Conservation (phyloP, 2,329 filamentous ascomycete species). For the Biscogniauxia mediterranea region DNA sequence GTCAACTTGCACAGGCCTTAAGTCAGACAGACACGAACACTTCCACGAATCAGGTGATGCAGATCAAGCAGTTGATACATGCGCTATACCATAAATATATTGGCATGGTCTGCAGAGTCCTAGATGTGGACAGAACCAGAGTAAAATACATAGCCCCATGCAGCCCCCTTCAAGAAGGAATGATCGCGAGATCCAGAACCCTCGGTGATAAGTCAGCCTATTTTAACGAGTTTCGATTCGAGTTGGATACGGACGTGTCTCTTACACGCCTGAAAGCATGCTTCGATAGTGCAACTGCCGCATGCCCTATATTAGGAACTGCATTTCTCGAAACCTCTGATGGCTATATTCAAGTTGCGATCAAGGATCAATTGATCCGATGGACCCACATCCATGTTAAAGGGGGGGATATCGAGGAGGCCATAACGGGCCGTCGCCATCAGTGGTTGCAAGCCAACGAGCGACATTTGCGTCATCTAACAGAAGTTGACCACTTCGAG, state of each 20-base stretch:
- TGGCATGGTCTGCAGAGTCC: constrained; percentile 46
- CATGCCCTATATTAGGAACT: constrained; percentile 67
- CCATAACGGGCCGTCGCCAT: constrained; percentile 37
- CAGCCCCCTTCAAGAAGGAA: constrained; percentile 82
- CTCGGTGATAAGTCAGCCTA: constrained; percentile 60
- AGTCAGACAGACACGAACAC: constrained; percentile 12
- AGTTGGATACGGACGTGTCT: constrained; percentile 47
- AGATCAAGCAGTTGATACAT: constrained; percentile 58
- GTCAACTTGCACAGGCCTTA: constrained; percentile 44
- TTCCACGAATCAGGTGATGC: constrained; percentile 34
- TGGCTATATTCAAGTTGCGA: constrained; percentile 72
- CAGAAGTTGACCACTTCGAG: constrained; percentile 48
- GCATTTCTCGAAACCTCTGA: constrained; percentile 70
- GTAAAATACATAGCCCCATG: constrained; percentile 79
- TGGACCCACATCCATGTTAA: constrained; percentile 43
- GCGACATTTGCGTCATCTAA: constrained; percentile 46
- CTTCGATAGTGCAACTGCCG: constrained; percentile 53
- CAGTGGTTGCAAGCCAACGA: constrained; percentile 56
- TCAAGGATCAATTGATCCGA: constrained; percentile 41
- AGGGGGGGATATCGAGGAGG: constrained; percentile 30
- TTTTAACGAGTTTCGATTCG: constrained; percentile 72
- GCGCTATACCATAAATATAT: constrained; percentile 64
- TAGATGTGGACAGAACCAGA: constrained; percentile 49
- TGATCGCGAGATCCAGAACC: constrained; percentile 68
- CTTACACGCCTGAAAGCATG: constrained; percentile 49